Conservation (phyloP, 805 yeast genomes). For the Metschnikowia continentalis region DNA sequence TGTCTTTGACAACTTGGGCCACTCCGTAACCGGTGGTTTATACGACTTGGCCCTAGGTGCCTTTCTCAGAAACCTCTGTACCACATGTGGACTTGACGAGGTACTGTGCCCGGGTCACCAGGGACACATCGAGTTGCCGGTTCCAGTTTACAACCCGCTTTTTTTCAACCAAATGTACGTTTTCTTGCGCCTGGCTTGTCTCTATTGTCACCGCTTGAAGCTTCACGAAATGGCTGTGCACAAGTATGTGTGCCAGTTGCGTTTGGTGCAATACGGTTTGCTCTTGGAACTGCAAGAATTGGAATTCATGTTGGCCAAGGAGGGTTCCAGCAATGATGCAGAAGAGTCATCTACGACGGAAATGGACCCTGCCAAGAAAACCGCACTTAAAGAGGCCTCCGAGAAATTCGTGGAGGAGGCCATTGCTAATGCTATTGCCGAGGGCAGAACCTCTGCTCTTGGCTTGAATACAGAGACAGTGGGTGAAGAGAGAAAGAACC, state of each 20-base stretch:
- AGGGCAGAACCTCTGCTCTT: conserved; percentile 61
- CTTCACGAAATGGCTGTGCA: conserved; percentile 68
- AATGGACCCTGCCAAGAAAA: conserved; percentile 36
- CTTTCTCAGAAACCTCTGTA: conserved; percentile 79
- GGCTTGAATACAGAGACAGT: conserved; percentile 84
- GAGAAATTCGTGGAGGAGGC: conserved; percentile 66
- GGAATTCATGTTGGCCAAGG: conserved; percentile 50
- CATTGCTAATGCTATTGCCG: conserved; percentile 68
- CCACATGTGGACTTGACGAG: conserved; percentile 95
- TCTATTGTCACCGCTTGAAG: conserved; percentile 85
- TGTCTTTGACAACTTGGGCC: conserved; percentile 94
- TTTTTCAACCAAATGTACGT: conserved; percentile 90
- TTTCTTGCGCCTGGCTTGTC: conserved; percentile 77
- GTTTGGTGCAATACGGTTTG: conserved; percentile 82
- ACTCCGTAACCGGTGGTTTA: conserved; percentile 89
- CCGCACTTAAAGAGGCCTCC: conserved; percentile 54
- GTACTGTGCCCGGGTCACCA: conserved; percentile 96
- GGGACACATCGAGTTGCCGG: conserved; percentile 96
- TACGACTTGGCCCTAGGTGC: conserved; percentile 97
- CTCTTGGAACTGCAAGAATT: conserved; percentile 71
- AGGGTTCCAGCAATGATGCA: conserved; percentile 37
- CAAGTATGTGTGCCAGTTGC: conserved; percentile 70
- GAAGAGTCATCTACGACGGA: conserved; percentile 28
- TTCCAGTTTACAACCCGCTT: conserved; percentile 91
- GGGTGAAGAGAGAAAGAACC: conserved; percentile 76